These are phyloP conservation scores for Dendrocalamus latiflorus DNA, from an alignment of 202 grass and related monocot genomes.

Conservation along the genomic window DNA sequence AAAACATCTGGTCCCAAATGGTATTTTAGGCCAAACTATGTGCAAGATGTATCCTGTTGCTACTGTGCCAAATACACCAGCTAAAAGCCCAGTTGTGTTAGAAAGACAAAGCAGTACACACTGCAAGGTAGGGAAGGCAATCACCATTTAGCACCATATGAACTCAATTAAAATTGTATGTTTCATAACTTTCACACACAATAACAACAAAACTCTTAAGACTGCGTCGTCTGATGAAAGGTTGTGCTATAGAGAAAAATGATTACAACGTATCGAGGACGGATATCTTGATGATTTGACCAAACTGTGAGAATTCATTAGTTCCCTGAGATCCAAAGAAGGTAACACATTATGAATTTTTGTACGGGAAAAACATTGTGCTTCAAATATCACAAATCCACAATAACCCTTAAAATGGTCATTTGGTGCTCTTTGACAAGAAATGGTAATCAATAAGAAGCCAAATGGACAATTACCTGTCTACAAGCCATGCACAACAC, in stretches of 20 bases:
- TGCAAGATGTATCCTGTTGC: no score
- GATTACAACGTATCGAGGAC: slow-evolving; percentile 66
- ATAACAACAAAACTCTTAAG: neutral
- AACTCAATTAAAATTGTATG: neutral
- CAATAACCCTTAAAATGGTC: neutral
- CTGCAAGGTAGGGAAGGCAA: slow-evolving; percentile 36
- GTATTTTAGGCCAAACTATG: no score
- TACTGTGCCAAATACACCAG: slow-evolving; percentile 25
- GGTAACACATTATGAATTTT: neutral
- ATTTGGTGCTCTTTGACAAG: neutral
- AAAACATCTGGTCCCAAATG: no score
- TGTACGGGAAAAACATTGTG: neutral
- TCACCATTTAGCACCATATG: neutral
- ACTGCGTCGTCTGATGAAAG: neutral
- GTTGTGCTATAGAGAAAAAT: neutral
- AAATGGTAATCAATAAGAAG: neutral
- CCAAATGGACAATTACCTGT: slow-evolving; percentile 60
- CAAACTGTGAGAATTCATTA: no score
- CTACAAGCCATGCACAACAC: slow-evolving; percentile 94
- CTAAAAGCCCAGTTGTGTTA: slow-evolving; percentile 91
- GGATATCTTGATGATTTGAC: no score
- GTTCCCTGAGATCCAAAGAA: no score
- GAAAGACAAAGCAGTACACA: slow-evolving; percentile 90
- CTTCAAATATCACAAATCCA: neutral
- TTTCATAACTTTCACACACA: neutral